A percentile compares a stretch with the other conserved stretches of the same genome.
phyloP scores from a whole-genome alignment of 176 grass and related monocot genomes.

The Carex scoparia region DNA sequence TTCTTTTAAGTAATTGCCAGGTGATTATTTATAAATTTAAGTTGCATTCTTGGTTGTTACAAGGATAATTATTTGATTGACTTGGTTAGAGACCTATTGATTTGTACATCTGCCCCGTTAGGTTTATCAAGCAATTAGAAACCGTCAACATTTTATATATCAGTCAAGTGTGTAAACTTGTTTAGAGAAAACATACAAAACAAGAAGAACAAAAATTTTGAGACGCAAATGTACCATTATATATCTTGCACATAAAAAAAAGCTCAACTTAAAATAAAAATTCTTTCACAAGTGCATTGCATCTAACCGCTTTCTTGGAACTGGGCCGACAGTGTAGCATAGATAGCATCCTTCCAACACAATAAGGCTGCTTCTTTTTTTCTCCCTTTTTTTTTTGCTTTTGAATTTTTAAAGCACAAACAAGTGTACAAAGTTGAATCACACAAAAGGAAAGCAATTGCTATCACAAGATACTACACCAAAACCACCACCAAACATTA shows the following conservation, averaged over 20 bases:
- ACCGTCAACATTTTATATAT: background rate
- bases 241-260: background rate
- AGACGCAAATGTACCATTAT: background rate
- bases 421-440: conserved; percentile 19
- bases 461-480: background rate
- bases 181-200: background rate
- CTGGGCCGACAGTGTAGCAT: background rate
- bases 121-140: background rate
- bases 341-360: conserved; percentile 1
- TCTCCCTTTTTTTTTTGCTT: background rate
- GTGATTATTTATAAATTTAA: background rate
- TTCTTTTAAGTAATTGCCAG: background rate
- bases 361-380: background rate
- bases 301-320: background rate
- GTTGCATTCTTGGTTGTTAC: background rate
- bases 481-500: background rate
- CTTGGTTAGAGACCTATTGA: background rate
- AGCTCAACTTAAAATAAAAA: background rate
- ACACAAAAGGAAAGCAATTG: conserved; percentile 13
- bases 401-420: conserved; percentile 14
- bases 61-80: background rate
- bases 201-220: background rate
- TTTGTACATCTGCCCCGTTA: background rate
- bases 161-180: background rate
- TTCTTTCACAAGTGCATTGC: conserved; percentile 14